These are phyloP conservation scores for Clavispora carvajalis DNA, from an alignment of 805 yeast species.

Conservation along the genomic window DNA sequence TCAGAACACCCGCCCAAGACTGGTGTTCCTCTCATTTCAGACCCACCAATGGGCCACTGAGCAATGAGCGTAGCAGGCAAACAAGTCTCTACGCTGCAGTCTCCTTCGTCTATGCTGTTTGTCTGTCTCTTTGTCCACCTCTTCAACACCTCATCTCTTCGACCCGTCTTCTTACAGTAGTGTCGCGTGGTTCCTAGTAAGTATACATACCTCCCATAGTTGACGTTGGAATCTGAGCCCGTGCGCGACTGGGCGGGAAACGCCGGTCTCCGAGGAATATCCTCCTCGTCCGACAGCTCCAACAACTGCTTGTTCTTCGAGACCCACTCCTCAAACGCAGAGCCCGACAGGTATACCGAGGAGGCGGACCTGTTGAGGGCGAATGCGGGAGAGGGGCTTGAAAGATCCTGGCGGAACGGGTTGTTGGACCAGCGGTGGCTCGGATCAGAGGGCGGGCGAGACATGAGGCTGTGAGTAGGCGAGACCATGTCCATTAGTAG, in stretches of 20 bases:
- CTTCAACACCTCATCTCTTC: no score
- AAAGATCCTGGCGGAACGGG: conserved; percentile 53
- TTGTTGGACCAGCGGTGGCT: conserved; percentile 40
- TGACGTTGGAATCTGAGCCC: conserved; percentile 33
- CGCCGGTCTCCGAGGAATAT: conserved; percentile 16
- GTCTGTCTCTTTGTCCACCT: no score
- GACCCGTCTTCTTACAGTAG: no score
- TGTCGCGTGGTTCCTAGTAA: no score
- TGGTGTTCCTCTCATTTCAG: no score
- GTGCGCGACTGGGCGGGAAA: conserved; percentile 27
- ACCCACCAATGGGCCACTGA: no score
- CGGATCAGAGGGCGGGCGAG: conserved; percentile 27
- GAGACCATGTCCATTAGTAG: not conserved
- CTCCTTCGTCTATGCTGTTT: no score
- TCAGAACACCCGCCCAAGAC: no score
- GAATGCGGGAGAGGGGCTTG: conserved; percentile 5
- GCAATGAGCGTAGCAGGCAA: no score
- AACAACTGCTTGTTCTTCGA: conserved; percentile 38
- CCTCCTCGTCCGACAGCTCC: conserved; percentile 39
- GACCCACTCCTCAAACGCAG: conserved; percentile 55
- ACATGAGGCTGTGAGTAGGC: conserved; percentile 21
- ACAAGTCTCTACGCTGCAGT: no score
- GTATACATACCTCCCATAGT: conserved; percentile 28
- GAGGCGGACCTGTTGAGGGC: not conserved
- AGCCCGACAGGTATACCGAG: conserved; percentile 7